Conservation (phyloP, 2,329 filamentous ascomycete species). For the Calonectria multiphialidica region DNA sequence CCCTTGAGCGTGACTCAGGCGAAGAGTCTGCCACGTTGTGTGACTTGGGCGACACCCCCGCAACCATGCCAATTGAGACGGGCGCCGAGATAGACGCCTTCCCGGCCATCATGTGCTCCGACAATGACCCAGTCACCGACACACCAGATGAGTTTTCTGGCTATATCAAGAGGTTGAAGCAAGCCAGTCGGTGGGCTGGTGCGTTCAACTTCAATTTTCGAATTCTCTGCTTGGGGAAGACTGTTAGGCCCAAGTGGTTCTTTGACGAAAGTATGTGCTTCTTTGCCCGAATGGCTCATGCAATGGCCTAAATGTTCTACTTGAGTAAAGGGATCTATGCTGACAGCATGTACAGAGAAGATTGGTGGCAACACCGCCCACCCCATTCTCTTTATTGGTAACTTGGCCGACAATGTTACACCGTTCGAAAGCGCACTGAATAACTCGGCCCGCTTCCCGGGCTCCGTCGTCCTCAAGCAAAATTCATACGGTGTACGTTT, state of each 20-base stretch:
- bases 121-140: constrained; percentile 48
- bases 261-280: constrained; percentile 48
- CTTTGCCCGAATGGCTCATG: neutral
- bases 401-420: constrained; percentile 61
- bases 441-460: constrained; percentile 57
- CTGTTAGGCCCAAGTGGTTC: constrained; percentile 53
- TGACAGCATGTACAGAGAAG: constrained; percentile 36
- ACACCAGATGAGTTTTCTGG: constrained; percentile 50
- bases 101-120: constrained; percentile 60
- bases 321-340: neutral
- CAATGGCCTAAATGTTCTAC: neutral
- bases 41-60: constrained; percentile 42
- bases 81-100: constrained; percentile 52
- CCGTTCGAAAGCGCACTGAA: constrained; percentile 59
- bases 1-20: constrained; percentile 25
- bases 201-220: constrained; percentile 56
- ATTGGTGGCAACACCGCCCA: constrained; percentile 52
- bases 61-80: constrained; percentile 43
- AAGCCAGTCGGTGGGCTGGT: constrained; percentile 56
- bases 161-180: constrained; percentile 48
- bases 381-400: constrained; percentile 61
- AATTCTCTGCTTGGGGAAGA: constrained; percentile 53
- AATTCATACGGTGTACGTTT: constrained; percentile 63
- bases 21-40: constrained; percentile 34
- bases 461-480: constrained; percentile 60